Conservation (phyloP, 1,284 basidiomycete species). For the Melampsora abietis-canadensis region DNA sequence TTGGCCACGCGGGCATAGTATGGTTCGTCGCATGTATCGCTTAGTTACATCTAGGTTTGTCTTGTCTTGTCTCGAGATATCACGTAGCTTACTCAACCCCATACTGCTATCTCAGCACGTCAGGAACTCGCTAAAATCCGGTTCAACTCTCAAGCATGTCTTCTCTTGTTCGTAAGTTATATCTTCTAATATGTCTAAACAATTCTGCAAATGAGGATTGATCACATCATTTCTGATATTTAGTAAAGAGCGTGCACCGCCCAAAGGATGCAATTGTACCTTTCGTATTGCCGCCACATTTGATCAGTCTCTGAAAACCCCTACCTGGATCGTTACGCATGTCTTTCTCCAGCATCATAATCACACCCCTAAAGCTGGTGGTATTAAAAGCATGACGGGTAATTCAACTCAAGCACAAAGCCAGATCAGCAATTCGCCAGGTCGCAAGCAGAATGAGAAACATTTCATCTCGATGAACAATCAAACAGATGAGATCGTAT, state of each 20-base stretch:
- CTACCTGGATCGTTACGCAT: neutral
- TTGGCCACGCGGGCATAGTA: slow-evolving; percentile 34
- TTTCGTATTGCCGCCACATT: slow-evolving; percentile 15
- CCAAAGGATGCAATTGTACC: slow-evolving; percentile 26
- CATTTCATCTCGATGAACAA: too few species aligned
- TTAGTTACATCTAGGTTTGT: neutral
- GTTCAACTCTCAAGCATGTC: neutral
- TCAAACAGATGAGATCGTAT: too few species aligned
- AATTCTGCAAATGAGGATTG: neutral
- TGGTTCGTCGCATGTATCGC: slow-evolving; percentile 6
- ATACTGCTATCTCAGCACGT: slow-evolving; percentile 6
- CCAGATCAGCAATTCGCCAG: too few species aligned
- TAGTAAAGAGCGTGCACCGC: slow-evolving; percentile 33
- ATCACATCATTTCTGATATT: neutral
- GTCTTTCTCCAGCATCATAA: slow-evolving; percentile 14
- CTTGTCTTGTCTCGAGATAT: neutral
- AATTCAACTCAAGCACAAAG: too few species aligned
- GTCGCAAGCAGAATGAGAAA: too few species aligned
- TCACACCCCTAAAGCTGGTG: slow-evolving; percentile 13
- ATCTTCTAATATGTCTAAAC: neutral
- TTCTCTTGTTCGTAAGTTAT: slow-evolving; percentile 25
- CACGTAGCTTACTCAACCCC: neutral
- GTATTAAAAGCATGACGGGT: neutral
- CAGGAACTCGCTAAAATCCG: slow-evolving; percentile 15
- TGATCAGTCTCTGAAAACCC: neutral